Conservation (phyloP, 2,329 filamentous ascomycete genomes). For the Pseudohalonectria lignicola region DNA sequence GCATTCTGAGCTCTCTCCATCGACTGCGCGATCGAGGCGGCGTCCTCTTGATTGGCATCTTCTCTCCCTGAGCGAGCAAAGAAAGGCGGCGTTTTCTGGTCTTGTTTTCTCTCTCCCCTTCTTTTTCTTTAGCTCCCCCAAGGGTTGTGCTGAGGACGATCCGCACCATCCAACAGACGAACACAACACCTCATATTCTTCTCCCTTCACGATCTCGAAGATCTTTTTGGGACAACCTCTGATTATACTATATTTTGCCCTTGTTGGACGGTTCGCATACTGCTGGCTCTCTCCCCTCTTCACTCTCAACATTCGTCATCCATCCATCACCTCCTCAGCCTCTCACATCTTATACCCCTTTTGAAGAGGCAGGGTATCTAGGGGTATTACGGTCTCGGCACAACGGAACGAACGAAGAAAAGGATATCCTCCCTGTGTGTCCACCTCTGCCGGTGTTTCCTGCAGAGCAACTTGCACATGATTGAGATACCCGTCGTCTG, state of each 20-base stretch:
- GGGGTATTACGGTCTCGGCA: background rate
- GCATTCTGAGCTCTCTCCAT: background rate
- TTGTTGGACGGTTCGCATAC: too few relatives aligned
- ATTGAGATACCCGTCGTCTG: background rate
- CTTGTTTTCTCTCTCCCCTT: background rate
- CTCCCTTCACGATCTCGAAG: background rate
- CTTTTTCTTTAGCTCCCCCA: too few relatives aligned
- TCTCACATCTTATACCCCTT: too few relatives aligned
- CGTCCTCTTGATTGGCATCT: slow-evolving; percentile 3
- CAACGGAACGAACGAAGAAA: background rate
- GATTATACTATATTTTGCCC: slow-evolving; percentile 1
- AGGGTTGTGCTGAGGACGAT: background rate
- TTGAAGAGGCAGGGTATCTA: background rate
- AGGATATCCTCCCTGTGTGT: background rate
- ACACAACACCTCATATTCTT: background rate
- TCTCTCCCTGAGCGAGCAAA: background rate
- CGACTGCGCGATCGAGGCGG: slow-evolving; percentile 3
- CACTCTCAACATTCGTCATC: background rate
- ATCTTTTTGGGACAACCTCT: slow-evolving; percentile 1
- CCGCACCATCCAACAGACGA: too few relatives aligned
- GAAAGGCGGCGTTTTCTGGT: too few relatives aligned
- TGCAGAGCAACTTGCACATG: background rate
- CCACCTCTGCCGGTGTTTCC: background rate
- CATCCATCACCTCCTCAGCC: background rate
- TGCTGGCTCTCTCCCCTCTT: background rate